phyloP scores from a whole-genome alignment of 1,284 basidiomycete species.

The Cryptococcus sp. region DNA sequence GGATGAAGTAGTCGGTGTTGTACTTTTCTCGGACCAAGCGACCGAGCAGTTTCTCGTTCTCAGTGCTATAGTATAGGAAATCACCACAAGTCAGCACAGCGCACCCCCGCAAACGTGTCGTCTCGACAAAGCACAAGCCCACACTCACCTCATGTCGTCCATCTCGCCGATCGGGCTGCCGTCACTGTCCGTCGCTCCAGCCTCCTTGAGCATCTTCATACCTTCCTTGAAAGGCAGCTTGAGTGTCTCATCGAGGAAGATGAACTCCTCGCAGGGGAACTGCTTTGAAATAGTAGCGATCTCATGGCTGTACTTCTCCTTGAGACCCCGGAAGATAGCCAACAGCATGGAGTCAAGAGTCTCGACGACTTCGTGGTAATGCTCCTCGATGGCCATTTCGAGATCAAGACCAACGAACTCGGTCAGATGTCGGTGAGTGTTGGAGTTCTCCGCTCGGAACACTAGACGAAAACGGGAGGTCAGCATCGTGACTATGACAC shows the following conservation, averaged over 20 bases:
- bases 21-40: constrained; percentile 87
- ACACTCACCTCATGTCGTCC: constrained; percentile 81
- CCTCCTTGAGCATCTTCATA: constrained; percentile 78
- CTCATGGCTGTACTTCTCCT: constrained; percentile 72
- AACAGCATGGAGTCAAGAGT: constrained; percentile 80
- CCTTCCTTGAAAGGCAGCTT: constrained; percentile 84
- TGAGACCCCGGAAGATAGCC: constrained; percentile 78
- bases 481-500: neutral
- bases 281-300: constrained; percentile 81
- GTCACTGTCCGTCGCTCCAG: constrained; percentile 64
- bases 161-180: constrained; percentile 63
- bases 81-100: neutral
- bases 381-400: constrained; percentile 97
- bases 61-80: constrained; percentile 35
- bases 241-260: constrained; percentile 78
- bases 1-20: constrained; percentile 95
- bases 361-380: constrained; percentile 95
- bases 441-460: constrained; percentile 97
- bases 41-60: constrained; percentile 85
- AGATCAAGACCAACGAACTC: constrained; percentile 99
- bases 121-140: neutral
- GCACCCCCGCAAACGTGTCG: neutral
- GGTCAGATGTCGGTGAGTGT: constrained; percentile 97
- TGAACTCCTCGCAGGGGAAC: constrained; percentile 88
- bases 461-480: constrained; percentile 55